Conservation (phyloP, 352 stramenopile species). For the Phytophthora hibernalis region DNA sequence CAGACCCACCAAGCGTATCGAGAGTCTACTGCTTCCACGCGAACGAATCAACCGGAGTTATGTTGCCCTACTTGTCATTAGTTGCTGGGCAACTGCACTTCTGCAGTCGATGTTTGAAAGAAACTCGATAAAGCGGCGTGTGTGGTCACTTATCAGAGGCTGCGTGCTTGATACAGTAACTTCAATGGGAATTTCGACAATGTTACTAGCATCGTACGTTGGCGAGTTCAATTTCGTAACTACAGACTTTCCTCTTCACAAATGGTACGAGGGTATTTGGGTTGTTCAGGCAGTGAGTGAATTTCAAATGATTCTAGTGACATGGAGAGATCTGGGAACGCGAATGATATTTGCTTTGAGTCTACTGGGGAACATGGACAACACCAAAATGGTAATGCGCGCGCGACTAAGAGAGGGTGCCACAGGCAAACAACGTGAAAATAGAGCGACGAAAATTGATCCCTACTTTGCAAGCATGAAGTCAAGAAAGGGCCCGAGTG, state of each 20-base stretch:
- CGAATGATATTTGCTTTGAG: constrained; percentile 26
- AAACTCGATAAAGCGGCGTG: constrained; percentile 8
- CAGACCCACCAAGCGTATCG: constrained; percentile 36
- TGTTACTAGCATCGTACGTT: constrained; percentile 19
- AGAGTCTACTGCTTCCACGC: constrained; percentile 28
- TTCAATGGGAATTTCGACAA: constrained; percentile 32
- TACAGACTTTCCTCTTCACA: constrained; percentile 13
- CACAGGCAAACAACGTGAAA: background rate
- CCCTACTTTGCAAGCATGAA: constrained; percentile 12
- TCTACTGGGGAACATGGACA: constrained; percentile 25
- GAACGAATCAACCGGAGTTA: constrained; percentile 35
- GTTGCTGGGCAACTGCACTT: constrained; percentile 33
- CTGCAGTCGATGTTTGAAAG: constrained; percentile 27
- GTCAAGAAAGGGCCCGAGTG: background rate
- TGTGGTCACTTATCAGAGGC: constrained; percentile 35
- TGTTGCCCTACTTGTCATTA: constrained; percentile 28
- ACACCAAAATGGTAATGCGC: constrained; percentile 26
- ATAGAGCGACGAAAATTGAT: constrained; percentile 9
- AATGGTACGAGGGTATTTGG: constrained; percentile 47
- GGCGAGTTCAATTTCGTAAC: constrained; percentile 8
- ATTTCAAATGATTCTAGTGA: constrained; percentile 42
- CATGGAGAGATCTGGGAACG: constrained; percentile 25
- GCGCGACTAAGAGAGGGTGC: background rate
- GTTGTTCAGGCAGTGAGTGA: constrained; percentile 42
- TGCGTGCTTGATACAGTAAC: constrained; percentile 41